Evolutionary conservation across 2,329 filamentous ascomycete species (phyloP), one percentile per base, ranked within the genome.

Genomic region (Fusarium musae): DNA sequence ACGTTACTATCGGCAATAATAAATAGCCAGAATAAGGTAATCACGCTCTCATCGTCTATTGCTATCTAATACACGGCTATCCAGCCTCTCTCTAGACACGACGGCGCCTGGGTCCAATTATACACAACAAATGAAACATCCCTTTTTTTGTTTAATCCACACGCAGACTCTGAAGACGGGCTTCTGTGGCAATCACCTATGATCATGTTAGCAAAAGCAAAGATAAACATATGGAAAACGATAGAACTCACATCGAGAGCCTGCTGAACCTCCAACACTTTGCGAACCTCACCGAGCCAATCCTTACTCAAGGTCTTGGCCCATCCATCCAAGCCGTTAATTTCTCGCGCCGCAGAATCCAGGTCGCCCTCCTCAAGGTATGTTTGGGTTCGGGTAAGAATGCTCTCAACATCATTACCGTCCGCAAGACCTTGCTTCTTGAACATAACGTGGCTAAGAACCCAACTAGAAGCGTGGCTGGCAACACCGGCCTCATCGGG

Each of bases 401-500:
- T 92, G 79, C 95, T 97, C 87, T 99, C 96, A 28, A 98, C 96
- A 79, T 98, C 96, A 76, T 94, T 89, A 26, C 96, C 95, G 30
- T 91, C 91, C 1, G 94, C 93, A 52, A 96, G 87, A 15, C 93
- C 93, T 79, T 93, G 91, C 89, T 98, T 98, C 87, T 94, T 95
- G 89, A 99, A 98, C 85, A 98, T 91, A 59, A 98, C 88, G 85
- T 97, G 97, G 87, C 94, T 97, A 78, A 99, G 87, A 52, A 97
- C 87, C 82, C 94, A 92, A 82, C 93, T 96, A 47, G 95, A 96
- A 6, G 96, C 95, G 82, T 99, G 96, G 78, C 93, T 96, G 26
- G 96, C 96, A 32, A 99, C 93, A 75, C 96, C 96, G 0, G 96
- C 96, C 79, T 98, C 93, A 74, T 97, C 95, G 19, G 96, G 96